A percentile compares a stretch with the other conserved stretches of the same genome.
These are phyloP conservation scores for Yamadazyma takamatsuzukensis DNA, from an alignment of 805 yeast genomes.

Conservation along the genomic window DNA sequence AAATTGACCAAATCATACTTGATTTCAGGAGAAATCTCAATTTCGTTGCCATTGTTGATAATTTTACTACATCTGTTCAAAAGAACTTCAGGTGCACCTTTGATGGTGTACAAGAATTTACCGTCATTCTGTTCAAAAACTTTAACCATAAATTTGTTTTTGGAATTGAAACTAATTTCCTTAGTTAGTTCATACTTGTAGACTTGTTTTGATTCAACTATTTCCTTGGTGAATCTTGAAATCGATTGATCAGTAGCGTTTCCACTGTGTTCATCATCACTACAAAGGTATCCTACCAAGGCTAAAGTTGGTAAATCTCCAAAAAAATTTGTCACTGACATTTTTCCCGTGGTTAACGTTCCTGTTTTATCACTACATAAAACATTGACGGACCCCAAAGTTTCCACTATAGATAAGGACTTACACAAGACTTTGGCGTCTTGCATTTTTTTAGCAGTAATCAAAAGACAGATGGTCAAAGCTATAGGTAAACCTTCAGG, in stretches of 20 bases:
- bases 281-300: slow-evolving; percentile 29
- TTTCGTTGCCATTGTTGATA: slow-evolving; percentile 16
- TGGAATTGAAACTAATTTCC: slow-evolving; percentile 39
- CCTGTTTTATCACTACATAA: slow-evolving; percentile 44
- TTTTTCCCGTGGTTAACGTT: slow-evolving; percentile 48
- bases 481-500: slow-evolving; percentile 54
- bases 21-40: slow-evolving; percentile 13
- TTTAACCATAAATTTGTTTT: slow-evolving; percentile 42
- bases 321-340: slow-evolving; percentile 31
- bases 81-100: slow-evolving; percentile 48
- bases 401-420: slow-evolving; percentile 48
- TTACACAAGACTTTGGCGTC: slow-evolving; percentile 43
- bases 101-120: slow-evolving; percentile 25
- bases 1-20: slow-evolving; percentile 18
- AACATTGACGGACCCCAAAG: slow-evolving; percentile 53
- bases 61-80: slow-evolving; percentile 23
- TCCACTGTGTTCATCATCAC: slow-evolving; percentile 25
- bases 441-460: slow-evolving; percentile 47
- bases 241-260: slow-evolving; percentile 50
- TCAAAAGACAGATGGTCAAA: slow-evolving; percentile 45
- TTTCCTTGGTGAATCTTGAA: slow-evolving; percentile 28
- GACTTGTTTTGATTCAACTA: slow-evolving; percentile 6
- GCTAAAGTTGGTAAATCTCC: slow-evolving; percentile 10
- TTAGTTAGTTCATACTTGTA: slow-evolving; percentile 16
- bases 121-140: slow-evolving; percentile 16